Base-by-base conservation (phyloP, 2,329 filamentous ascomycete genomes). In the Colletotrichum sp. region DNA sequence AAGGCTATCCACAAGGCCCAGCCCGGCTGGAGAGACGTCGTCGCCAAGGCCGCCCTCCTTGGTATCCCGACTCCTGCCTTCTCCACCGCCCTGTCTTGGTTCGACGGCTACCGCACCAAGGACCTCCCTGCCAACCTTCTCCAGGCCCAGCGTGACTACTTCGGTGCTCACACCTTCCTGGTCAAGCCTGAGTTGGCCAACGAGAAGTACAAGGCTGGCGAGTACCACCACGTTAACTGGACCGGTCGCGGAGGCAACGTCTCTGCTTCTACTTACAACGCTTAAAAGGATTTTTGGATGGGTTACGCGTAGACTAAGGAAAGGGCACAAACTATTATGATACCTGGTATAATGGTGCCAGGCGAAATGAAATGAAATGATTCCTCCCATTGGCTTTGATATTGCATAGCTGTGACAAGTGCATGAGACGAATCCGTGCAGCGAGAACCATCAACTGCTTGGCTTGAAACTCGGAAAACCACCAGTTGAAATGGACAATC, bases 201-300 rank as follows among this genome's bases (percentile, higher is more conserved):
- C 86, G 92, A 90, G 75, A 96, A 95, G 89, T 98, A 98, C 90
- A 94, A 93, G 80, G 92, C 90, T 82, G 95, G 94, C 87, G 89
- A 96, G 89, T 93, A 99, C 87, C 97, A 96, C 85, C 97, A 99
- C 92, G 96, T 99, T 87, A 99, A 99, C 95, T 99, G 97, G 97
- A 99, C 97, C 82, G 97, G 97, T 83, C 95, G 97, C 86, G 97
- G 97, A 85, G 97, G 97, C 84, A 97, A 99, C 85, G 95, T 99
- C 80, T 98, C 96, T 82, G 97, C 97, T 83, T 98, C 96, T 69
- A 99, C 96, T 81, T 99, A 99, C 92, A 95, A 96, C 89, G 97
- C 95, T 90, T 99, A 98, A 91, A 79, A 77, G 32, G 26, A 57
- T 69, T 68, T 34, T 71, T 65, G 66, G 60, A 69, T 68, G 59